phyloP scores from a whole-genome alignment of 2,329 filamentous ascomycete genomes.

The Ilyonectria destructans region DNA sequence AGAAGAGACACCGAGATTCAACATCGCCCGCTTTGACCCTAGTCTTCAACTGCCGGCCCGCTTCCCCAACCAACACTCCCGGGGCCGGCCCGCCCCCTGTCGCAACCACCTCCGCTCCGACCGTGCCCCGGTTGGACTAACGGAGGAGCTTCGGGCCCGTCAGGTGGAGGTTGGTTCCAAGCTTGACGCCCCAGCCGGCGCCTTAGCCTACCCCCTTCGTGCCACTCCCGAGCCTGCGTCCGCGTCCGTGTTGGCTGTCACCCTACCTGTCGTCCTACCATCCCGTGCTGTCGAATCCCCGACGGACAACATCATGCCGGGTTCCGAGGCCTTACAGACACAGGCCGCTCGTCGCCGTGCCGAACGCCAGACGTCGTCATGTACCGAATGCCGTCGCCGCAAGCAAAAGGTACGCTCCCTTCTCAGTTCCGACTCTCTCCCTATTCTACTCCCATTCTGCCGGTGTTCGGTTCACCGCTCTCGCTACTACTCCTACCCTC shows the following conservation, averaged over 20 bases:
- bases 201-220: slow-evolving; percentile 5
- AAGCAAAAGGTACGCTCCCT: slow-evolving; percentile 64
- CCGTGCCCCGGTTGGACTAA: slow-evolving; percentile 25
- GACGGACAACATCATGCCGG: slow-evolving; percentile 36
- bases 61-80: slow-evolving; percentile 23
- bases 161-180: slow-evolving; percentile 31
- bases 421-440: neutral
- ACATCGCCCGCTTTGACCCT: slow-evolving; percentile 25
- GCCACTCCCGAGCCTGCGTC: neutral
- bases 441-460: neutral
- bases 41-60: slow-evolving; percentile 19
- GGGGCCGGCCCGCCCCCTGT: slow-evolving; percentile 31
- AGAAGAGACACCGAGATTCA: slow-evolving; percentile 16
- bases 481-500: neutral
- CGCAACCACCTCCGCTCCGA: slow-evolving; percentile 31
- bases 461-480: neutral
- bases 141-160: slow-evolving; percentile 30
- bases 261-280: neutral
- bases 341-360: slow-evolving; percentile 42
- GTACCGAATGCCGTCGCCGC: slow-evolving; percentile 66
- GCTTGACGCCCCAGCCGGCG: slow-evolving; percentile 19
- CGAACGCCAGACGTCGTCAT: slow-evolving; percentile 59
- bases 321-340: slow-evolving; percentile 38
- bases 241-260: neutral
- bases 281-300: slow-evolving; percentile 25